phyloP scores from a whole-genome alignment of 352 stramenopile species.

The Phytophthora sp. region DNA sequence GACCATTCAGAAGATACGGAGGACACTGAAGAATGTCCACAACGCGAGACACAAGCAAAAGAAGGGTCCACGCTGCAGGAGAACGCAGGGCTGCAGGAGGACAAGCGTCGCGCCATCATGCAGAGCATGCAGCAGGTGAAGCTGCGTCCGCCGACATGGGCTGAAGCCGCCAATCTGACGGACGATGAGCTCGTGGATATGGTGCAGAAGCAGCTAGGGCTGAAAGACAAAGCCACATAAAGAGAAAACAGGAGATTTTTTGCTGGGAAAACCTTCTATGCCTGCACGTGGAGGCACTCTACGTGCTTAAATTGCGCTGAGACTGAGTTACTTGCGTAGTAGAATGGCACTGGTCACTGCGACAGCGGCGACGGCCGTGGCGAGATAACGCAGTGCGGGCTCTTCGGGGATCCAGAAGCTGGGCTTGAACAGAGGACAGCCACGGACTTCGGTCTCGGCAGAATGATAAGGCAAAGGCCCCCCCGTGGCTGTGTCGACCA shows the following conservation, averaged over 20 bases:
- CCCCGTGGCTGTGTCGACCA: conserved; percentile 57
- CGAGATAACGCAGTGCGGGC: conserved; percentile 3
- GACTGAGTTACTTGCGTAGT: conserved; percentile 25
- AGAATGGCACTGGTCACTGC: conserved; percentile 21
- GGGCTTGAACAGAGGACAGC: conserved; percentile 10
- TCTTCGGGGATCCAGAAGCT: conserved; percentile 8
- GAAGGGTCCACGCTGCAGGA: conserved; percentile 8
- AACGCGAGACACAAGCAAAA: neutral
- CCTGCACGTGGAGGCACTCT: neutral
- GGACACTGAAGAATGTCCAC: neutral
- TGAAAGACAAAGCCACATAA: conserved; percentile 11
- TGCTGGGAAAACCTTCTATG: conserved; percentile 11
- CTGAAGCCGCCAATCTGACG: conserved; percentile 35
- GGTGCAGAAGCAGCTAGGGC: conserved; percentile 45
- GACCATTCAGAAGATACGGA: conserved; percentile 15
- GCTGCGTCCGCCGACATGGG: conserved; percentile 58
- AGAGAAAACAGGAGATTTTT: conserved; percentile 4
- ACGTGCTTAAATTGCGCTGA: neutral
- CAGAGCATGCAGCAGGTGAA: conserved; percentile 58
- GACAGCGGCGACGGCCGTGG: conserved; percentile 16
- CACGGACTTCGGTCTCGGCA: neutral
- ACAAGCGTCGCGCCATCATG: conserved; percentile 52
- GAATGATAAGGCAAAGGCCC: conserved; percentile 31
- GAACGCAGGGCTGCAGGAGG: conserved; percentile 26
- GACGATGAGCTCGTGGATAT: conserved; percentile 63